Percentiles rank a stretch among this genome's conserved stretches.
Conservation (phyloP, 163 green algal genomes). For the Scenedesmus sp. region DNA sequence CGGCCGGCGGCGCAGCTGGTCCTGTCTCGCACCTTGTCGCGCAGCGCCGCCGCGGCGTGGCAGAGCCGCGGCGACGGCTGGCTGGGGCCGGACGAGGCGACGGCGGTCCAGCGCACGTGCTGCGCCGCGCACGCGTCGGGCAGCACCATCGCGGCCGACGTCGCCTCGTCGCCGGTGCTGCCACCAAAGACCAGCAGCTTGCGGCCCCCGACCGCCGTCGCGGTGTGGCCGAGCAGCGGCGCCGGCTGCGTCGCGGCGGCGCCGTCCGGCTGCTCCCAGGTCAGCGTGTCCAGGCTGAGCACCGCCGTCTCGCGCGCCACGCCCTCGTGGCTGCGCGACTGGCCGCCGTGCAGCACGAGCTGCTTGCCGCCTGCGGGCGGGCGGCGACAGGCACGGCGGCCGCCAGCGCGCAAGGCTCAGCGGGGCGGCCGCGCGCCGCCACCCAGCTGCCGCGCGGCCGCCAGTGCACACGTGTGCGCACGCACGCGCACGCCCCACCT, state of each 20-base stretch:
- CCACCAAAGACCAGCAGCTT: slow-evolving; percentile 69
- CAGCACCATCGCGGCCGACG: slow-evolving; percentile 51
- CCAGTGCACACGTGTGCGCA: not conserved
- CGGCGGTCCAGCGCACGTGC: slow-evolving; percentile 62
- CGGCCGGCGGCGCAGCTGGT: no score
- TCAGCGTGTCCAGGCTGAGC: slow-evolving; percentile 61
- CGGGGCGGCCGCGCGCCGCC: no score
- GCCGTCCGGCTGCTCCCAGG: slow-evolving; percentile 39
- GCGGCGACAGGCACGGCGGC: not conserved
- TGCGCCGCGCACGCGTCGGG: no score
- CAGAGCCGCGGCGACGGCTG: slow-evolving; percentile 28
- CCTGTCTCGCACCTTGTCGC: slow-evolving; percentile 38
- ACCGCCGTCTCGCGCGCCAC: slow-evolving; percentile 57
- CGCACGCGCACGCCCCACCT: slow-evolving; percentile 22
- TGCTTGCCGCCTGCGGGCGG: slow-evolving; percentile 58
- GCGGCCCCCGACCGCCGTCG: slow-evolving; percentile 55
- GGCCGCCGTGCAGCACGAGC: slow-evolving; percentile 64
- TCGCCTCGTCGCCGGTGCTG: slow-evolving; percentile 39
- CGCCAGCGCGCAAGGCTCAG: not conserved
- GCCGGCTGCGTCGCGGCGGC: slow-evolving; percentile 2
- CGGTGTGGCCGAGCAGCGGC: slow-evolving; percentile 46
- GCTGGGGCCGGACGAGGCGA: not conserved
- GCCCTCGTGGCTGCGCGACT: slow-evolving; percentile 49
- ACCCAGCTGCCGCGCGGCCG: no score
- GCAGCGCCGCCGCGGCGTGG: slow-evolving; percentile 29